These are phyloP conservation scores for Silene conica DNA, from an alignment of 148 eudicot genomes.

Conservation along the genomic window DNA sequence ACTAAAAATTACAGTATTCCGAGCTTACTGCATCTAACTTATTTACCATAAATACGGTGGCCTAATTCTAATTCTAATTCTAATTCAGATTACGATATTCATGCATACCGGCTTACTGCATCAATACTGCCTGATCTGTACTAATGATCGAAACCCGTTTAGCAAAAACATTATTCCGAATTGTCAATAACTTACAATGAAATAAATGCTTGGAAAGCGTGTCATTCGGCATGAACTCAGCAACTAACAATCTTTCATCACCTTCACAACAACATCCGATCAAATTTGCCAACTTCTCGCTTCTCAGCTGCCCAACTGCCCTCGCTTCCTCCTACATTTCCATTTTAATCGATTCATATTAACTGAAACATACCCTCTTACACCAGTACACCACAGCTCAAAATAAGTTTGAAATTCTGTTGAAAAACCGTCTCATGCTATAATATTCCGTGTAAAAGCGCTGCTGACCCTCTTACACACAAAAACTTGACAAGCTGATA, in stretches of 20 bases:
- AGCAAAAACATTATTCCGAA: neutral
- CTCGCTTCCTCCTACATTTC: constrained; percentile 71
- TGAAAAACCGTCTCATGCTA: neutral
- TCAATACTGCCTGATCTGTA: neutral
- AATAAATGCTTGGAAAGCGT: constrained; percentile 85
- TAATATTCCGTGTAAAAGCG: too few species aligned
- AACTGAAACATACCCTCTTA: constrained; percentile 3
- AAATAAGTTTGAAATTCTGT: neutral
- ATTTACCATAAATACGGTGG: too few species aligned
- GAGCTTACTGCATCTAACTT: neutral
- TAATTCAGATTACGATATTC: too few species aligned
- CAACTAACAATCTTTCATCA: constrained; percentile 76
- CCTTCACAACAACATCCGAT: constrained; percentile 80
- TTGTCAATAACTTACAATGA: constrained; percentile 50
- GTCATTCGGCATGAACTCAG: constrained; percentile 87
- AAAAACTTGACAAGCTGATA: too few species aligned
- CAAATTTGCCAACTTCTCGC: constrained; percentile 73
- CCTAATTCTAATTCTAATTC: too few species aligned
- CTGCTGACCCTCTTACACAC: too few species aligned
- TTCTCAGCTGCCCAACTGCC: constrained; percentile 69
- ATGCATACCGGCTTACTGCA: too few species aligned
- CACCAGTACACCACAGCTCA: neutral
- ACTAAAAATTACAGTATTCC: neutral
- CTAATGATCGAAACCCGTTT: neutral
- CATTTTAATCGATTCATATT: constrained; percentile 16